Base-by-base conservation (phyloP, 1,284 basidiomycete genomes). In the Rhodotorula sp. region DNA sequence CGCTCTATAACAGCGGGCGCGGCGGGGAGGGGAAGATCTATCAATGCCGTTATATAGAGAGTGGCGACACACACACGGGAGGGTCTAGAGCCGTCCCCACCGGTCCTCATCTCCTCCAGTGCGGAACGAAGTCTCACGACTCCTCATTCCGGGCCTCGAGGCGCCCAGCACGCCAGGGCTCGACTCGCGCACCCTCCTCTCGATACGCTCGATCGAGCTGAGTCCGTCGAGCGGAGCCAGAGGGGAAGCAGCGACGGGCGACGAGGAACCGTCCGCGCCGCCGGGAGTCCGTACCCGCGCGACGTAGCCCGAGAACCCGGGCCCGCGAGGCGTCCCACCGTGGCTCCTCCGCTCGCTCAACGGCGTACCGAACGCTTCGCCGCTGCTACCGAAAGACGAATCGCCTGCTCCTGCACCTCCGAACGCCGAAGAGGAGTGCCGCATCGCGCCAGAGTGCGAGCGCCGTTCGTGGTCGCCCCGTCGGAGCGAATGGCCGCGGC, bases 221-320 rank as follows among this genome's bases (percentile, higher is more conserved):
- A 26, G 20, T 3, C 62, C 62, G 26, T 54, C 61, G 61, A 24
- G 54, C 51, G 48, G 29, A 20, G 30, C 60, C 6, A 20, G 30
- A 12, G 55, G 17, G 18, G 55, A 37, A 56, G 22, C 37, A 7
- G 18, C 46, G 18, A 44, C 57, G 42, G 44, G 57, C n/a, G 57
- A 26, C 24, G 57, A 44, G 14, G 57, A 18, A 22, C 22, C 42
- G 26, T 33, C 37, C 10, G 26, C 42, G 62, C 8, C 37, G 37
- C 37, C 37, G 57, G 37, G 14, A 42, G 37, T 42, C 8, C 57
- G 57, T 15, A 59, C 55, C 15, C 65, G 53, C 53, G 67, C 51
- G 45, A 64, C 67, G 58, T 64, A 64, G n/a, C 62, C 60, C 33
- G 62, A 60, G 62, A 68, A 68, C 0, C 67, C 67, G 20, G 62